A percentile compares a stretch with the other conserved stretches of the same genome.
These are phyloP conservation scores for Russula brevipes DNA, from an alignment of 768 basidiomycete genomes.

Conservation along the genomic window DNA sequence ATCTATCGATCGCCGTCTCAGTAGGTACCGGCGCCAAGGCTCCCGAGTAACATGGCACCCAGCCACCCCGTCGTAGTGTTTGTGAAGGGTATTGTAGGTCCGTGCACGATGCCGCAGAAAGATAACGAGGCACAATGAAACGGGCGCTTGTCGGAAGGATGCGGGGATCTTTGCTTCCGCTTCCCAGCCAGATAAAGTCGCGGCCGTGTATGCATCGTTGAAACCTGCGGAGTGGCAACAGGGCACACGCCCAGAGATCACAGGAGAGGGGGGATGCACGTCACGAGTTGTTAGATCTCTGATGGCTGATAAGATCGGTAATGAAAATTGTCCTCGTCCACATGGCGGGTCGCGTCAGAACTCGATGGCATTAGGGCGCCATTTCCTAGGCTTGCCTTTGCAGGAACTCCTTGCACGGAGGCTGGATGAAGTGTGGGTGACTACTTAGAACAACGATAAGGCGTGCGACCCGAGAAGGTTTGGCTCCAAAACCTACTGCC, in stretches of 20 bases:
- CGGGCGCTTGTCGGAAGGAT: constrained; percentile 9
- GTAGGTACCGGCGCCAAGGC: constrained; percentile 16
- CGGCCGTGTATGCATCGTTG: not conserved
- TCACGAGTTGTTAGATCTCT: constrained; percentile 20
- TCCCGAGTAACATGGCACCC: constrained; percentile 5
- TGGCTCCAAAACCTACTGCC: constrained; percentile 9
- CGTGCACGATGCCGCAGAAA: constrained; percentile 10
- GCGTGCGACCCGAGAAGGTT: not conserved
- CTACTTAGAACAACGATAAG: not conserved
- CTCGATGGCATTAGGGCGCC: not conserved
- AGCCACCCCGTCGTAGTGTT: constrained; percentile 18
- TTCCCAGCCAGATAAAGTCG: constrained; percentile 11
- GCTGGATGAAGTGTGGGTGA: not conserved
- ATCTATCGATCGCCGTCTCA: constrained; percentile 20
- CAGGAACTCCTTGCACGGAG: not conserved
- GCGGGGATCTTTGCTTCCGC: constrained; percentile 18
- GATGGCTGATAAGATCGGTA: constrained; percentile 25
- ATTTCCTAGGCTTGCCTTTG: not conserved
- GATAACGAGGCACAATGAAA: constrained; percentile 8
- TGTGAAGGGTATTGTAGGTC: constrained; percentile 22
- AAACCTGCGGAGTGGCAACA: not conserved
- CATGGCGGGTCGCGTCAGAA: not conserved
- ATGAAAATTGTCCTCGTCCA: not conserved
- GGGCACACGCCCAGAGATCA: not conserved
- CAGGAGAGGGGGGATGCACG: not conserved